Base-by-base conservation (phyloP, 192 early-diverging fungal genomes). In the Coemansia sp. region DNA sequence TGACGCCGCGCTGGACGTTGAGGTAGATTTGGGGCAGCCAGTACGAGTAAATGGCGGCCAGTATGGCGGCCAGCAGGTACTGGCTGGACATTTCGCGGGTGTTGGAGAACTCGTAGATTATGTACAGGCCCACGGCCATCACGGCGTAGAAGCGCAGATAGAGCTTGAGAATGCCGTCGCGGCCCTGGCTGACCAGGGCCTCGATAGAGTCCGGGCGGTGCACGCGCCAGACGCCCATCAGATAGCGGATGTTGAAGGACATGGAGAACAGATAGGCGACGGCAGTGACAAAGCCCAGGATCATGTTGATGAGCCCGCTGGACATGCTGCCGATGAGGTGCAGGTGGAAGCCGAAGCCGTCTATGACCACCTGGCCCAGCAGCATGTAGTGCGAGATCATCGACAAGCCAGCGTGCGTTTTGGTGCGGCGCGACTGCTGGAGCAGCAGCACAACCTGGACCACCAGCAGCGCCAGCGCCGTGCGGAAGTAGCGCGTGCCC, bases 11-110 rank as follows among this genome's bases (percentile, higher is more conserved):
- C 15, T 60, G 68, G 15, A 85, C 77, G 45, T 89, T 90, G 60
- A 86, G 78, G 22, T 80, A 63, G 39, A 89, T 88, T 49, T 92
- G 90, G n/a, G 90, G 90, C 10, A 89, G 63, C 90, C 90, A 92
- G 69, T 84, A 87, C 2, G 87, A 89, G 65, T 79, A 86, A 26
- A 83, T 50, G 2, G 53, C 44, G 10, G 82, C 53, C 8, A 81
- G 67, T 23, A 39, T 77, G 34, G 4, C 46, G 46, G 25, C 83
- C 59, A 56, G 77, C 60, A 27, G 79, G 25, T 47, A 80, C 61
- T 48, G 77, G 75, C 8, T 82, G 51, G 52, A 53, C 59, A 10
- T 81, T 60, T 26, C 78, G 81, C 23, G 59, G 58, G 8, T 68
- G 64, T 78, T 65, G 5, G 82, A 60, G 21, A 80, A 85, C 27